Base-by-base conservation (phyloP, 805 yeast species). In the Suhomyces sp. region DNA sequence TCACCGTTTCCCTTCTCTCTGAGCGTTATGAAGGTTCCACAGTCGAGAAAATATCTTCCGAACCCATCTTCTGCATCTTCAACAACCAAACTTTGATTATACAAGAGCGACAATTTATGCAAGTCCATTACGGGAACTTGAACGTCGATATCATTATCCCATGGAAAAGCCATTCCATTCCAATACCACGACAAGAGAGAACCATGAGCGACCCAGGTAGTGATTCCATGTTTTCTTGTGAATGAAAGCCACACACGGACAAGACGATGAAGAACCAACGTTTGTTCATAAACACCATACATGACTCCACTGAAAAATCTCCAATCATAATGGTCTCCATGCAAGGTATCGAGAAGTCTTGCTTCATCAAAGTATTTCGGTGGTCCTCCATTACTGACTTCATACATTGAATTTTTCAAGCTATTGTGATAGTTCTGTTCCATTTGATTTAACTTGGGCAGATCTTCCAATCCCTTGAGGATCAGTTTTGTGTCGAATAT, bases 1-100 rank as follows among this genome's bases (percentile, higher is more conserved):
- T 57, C 52, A 7, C 38, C 44, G 28, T 47, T 35, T 2, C 46
- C 43, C 17, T 42, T 43, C 28, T 42, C 58, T 31, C 42, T 38
- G 16, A 36, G 25, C 12, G 46, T 39, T 23, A 55, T 44, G 35
- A 44, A 51, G 5, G 51, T 39, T 3, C 55, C 57, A 35, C 59
- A 53, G 33, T 55, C 60, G 28, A 79, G 40, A 35, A 75, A 68
- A 50, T 71, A 81, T 35, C 74, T 67, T 0, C 84, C 83, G 48
- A 73, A 68, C 1, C 83, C 82, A 34, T 73, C 63, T 18, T 58
- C 75, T 4, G 55, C 42, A 39, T 42, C 49, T 23, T 54, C 60
- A 4, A 55, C 54, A 23, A 55, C 31, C 36, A 54, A 33, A 9
- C 52, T 36, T 32, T 54, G 58, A 41, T 55, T 55, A 35, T 43